These are phyloP conservation scores for Coemansia sp. DNA, from an alignment of 192 early-diverging fungal species.

Conservation along the genomic window DNA sequence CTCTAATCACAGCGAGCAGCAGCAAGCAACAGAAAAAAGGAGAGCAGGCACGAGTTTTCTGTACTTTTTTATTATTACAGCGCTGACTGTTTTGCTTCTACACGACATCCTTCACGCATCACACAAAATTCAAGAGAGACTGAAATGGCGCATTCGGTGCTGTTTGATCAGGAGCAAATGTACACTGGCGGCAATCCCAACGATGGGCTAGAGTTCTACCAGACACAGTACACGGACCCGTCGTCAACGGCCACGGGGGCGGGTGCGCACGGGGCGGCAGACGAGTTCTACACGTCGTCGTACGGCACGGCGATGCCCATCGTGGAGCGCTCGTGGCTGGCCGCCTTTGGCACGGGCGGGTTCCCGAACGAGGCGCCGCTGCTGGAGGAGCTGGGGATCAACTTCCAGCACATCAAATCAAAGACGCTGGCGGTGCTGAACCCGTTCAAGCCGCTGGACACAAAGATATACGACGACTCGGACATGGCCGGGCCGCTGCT, in stretches of 20 bases:
- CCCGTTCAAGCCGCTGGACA: slow-evolving; percentile 69
- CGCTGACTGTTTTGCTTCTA: background rate
- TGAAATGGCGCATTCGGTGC: slow-evolving; percentile 50
- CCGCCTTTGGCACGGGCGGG: slow-evolving; percentile 90
- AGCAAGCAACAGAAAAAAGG: no score
- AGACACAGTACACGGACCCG: slow-evolving; percentile 48
- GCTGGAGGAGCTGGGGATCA: slow-evolving; percentile 94
- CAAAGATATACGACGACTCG: slow-evolving; percentile 92
- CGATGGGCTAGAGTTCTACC: slow-evolving; percentile 52
- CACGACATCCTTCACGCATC: background rate
- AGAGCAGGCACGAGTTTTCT: background rate
- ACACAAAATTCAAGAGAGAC: background rate
- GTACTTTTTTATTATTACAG: background rate
- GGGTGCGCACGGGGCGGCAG: slow-evolving; percentile 32
- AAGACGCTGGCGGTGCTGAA: slow-evolving; percentile 87
- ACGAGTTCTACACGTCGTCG: slow-evolving; percentile 51
- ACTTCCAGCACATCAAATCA: slow-evolving; percentile 87
- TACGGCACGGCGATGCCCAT: slow-evolving; percentile 47
- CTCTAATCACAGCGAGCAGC: background rate
- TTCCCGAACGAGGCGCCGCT: slow-evolving; percentile 91
- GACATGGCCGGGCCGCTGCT: slow-evolving; percentile 94
- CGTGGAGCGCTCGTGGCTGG: slow-evolving; percentile 51
- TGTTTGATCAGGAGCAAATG: slow-evolving; percentile 48
- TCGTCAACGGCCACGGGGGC: slow-evolving; percentile 14
- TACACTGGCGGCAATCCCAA: slow-evolving; percentile 21